These are phyloP conservation scores for Sporisorium sorghi DNA, from an alignment of 1,284 basidiomycete species.

Conservation along the genomic window DNA sequence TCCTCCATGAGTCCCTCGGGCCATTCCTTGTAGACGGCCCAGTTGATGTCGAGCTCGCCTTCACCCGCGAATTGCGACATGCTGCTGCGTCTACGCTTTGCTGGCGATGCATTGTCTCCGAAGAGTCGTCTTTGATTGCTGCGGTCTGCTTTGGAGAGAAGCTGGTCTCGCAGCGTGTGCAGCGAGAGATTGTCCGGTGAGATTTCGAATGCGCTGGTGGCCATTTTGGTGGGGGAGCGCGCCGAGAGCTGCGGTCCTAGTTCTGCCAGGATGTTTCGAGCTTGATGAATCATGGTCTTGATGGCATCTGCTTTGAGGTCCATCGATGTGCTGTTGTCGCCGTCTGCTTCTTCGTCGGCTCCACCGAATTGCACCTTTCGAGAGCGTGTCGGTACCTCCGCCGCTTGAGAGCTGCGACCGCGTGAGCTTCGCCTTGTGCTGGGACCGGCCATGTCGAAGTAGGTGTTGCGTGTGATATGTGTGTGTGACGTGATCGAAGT, in stretches of 20 bases:
- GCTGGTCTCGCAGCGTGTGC: slow-evolving; percentile 48
- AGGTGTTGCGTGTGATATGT: not conserved
- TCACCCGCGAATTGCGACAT: slow-evolving; percentile 44
- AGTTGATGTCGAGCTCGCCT: slow-evolving; percentile 60
- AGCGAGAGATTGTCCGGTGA: slow-evolving; percentile 49
- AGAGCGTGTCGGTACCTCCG: slow-evolving; percentile 17
- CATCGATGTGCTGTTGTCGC: slow-evolving; percentile 11
- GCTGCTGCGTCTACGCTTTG: slow-evolving; percentile 51
- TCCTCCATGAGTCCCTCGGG: slow-evolving; percentile 57
- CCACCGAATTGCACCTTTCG: slow-evolving; percentile 37
- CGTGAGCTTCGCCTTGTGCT: slow-evolving; percentile 25
- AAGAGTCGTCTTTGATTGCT: slow-evolving; percentile 39
- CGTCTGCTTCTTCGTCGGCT: slow-evolving; percentile 17
- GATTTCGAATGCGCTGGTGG: slow-evolving; percentile 47
- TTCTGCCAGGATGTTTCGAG: slow-evolving; percentile 32
- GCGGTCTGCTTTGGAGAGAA: slow-evolving; percentile 47
- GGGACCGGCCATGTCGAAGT: slow-evolving; percentile 16
- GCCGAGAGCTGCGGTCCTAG: slow-evolving; percentile 46
- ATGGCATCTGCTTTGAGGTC: slow-evolving; percentile 32
- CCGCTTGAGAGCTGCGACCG: slow-evolving; percentile 16
- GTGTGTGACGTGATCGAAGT: not conserved
- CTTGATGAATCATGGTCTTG: slow-evolving; percentile 29
- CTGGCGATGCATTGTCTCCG: slow-evolving; percentile 40
- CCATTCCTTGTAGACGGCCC: slow-evolving; percentile 61
- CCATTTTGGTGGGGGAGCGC: slow-evolving; percentile 41